Evolutionary conservation across 2,329 filamentous ascomycete genomes (phyloP).

Genomic region (Raffaelea deltoideospora): DNA sequence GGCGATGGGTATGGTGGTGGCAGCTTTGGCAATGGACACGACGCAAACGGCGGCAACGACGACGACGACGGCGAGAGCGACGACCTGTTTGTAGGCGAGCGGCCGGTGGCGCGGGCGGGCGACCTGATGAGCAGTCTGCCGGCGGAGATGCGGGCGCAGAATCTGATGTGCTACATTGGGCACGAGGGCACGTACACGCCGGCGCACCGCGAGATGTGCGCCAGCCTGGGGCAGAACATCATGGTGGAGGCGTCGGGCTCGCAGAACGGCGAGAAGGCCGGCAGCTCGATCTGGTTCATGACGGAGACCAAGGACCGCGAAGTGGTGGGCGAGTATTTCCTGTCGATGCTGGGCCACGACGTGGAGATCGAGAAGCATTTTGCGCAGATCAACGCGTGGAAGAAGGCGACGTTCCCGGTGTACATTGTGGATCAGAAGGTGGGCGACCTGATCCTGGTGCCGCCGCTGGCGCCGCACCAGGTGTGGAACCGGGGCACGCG

Average conservation of each 20-base stretch:
- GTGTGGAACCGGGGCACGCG: conserved; percentile 95
- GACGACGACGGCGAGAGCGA: conserved; percentile 14
- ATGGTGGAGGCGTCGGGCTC: conserved; percentile 83
- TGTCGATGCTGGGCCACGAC: conserved; percentile 85
- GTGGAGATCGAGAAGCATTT: conserved; percentile 96
- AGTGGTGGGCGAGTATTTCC: conserved; percentile 82
- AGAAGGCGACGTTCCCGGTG: conserved; percentile 81
- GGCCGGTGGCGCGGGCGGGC: conserved; percentile 55
- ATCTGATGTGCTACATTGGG: conserved; percentile 96
- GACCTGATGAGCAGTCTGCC: conserved; percentile 93
- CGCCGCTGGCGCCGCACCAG: conserved; percentile 85
- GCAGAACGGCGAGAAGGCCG: conserved; percentile 61
- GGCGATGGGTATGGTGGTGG: too few species aligned
- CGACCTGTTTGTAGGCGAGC: conserved; percentile 27
- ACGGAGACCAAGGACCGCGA: conserved; percentile 87
- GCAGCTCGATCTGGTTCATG: conserved; percentile 98
- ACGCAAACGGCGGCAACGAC: too few species aligned
- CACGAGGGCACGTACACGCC: conserved; percentile 97
- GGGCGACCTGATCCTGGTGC: conserved; percentile 87
- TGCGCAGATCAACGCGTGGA: conserved; percentile 90
- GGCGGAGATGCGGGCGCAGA: conserved; percentile 76
- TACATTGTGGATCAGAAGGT: conserved; percentile 83
- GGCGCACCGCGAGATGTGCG: conserved; percentile 94
- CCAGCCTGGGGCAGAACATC: conserved; percentile 87
- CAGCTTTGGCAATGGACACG: too few species aligned